Conservation (phyloP, 441 rosid species). For the Populus hybrid region DNA sequence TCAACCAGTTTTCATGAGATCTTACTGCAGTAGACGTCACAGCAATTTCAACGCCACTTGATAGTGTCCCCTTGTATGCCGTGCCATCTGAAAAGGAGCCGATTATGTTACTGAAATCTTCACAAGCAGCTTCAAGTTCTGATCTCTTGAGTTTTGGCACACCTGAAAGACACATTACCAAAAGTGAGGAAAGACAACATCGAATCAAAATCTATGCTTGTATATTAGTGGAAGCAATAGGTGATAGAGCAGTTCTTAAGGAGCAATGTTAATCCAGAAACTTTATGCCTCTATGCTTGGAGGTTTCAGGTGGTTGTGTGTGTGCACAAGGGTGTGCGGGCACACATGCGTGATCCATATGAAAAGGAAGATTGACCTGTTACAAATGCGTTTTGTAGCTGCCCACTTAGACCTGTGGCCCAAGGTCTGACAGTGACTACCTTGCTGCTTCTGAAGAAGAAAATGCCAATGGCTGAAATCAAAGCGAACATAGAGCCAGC, state of each 20-base stretch:
- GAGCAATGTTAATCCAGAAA: background rate
- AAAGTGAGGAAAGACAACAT: constrained; percentile 6
- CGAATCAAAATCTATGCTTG: background rate
- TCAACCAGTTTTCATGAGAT: constrained; percentile 66
- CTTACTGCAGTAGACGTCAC: constrained; percentile 53
- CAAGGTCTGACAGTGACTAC: constrained; percentile 82
- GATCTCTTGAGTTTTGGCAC: constrained; percentile 79
- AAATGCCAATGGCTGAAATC: constrained; percentile 31
- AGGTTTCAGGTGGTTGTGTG: background rate
- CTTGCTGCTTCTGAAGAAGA: constrained; percentile 50
- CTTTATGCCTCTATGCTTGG: background rate
- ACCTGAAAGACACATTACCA: constrained; percentile 40
- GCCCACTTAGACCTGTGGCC: constrained; percentile 83
- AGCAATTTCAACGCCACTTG: constrained; percentile 90
- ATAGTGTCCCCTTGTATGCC: constrained; percentile 83
- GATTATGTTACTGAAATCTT: constrained; percentile 94
- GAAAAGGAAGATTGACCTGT: constrained; percentile 47
- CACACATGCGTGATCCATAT: background rate
- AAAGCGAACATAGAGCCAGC: constrained; percentile 53
- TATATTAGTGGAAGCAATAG: background rate
- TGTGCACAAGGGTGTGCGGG: background rate
- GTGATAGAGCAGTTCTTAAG: background rate
- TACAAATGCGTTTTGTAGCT: constrained; percentile 79
- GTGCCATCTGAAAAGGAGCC: constrained; percentile 67
- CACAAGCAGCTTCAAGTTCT: constrained; percentile 92